Evolutionary conservation across 2,329 filamentous ascomycete species (phyloP).

Genomic region (Clonostachys rhizophaga): DNA sequence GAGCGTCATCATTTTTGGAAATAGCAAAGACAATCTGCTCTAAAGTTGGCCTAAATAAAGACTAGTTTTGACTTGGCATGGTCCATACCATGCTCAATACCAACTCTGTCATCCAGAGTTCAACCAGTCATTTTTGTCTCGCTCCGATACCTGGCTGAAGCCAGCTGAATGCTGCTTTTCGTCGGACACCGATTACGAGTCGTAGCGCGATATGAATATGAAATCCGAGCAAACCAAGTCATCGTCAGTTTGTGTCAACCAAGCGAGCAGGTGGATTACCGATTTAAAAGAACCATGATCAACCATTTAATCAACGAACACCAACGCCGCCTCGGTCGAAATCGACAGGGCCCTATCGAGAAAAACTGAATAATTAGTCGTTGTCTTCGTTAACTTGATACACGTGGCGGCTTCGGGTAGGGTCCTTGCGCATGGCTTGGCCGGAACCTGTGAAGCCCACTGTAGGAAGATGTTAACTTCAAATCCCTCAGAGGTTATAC

Average conservation of each 20-base stretch:
- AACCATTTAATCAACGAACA: conserved; percentile 1
- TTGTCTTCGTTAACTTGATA: conserved; percentile 75
- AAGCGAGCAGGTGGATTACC: conserved; percentile 25
- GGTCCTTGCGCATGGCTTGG: conserved; percentile 92
- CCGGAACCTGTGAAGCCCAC: conserved; percentile 96
- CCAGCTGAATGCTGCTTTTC: too few relatives aligned
- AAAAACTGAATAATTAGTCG: conserved; percentile 44
- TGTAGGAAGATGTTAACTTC: conserved; percentile 29
- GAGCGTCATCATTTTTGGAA: conserved; percentile 66
- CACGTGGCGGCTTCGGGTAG: conserved; percentile 74
- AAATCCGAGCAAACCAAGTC: not conserved
- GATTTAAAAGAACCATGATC: conserved; percentile 12
- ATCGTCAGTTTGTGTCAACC: conserved; percentile 1
- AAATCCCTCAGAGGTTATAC: not conserved
- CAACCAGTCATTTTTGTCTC: too few relatives aligned
- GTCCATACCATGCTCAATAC: too few relatives aligned
- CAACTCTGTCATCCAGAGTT: too few relatives aligned
- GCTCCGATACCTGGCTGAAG: too few relatives aligned
- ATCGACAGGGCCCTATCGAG: conserved; percentile 1
- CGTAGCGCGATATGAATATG: too few relatives aligned
- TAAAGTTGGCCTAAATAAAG: conserved; percentile 30
- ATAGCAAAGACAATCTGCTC: conserved; percentile 56
- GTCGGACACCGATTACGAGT: too few relatives aligned
- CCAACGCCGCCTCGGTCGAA: not conserved
- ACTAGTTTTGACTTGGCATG: conserved; percentile 3